Conservation (phyloP, 2,329 filamentous ascomycete species). For the Cladorrhinum sp. region DNA sequence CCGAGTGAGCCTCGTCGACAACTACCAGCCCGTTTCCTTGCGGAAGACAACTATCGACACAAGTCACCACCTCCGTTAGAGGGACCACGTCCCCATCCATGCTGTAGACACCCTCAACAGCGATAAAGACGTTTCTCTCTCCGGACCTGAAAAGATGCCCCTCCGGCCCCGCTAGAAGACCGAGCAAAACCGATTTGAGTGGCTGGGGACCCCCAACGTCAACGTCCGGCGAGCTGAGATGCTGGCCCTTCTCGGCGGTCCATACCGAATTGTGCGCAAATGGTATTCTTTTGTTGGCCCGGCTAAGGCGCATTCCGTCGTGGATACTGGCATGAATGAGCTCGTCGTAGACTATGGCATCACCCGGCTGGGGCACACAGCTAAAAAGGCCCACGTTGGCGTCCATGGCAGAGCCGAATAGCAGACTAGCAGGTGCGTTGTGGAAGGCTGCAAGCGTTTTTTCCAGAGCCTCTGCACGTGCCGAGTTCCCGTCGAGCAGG, state of each 20-base stretch:
- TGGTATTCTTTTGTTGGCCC: constrained; percentile 45
- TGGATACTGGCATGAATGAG: constrained; percentile 75
- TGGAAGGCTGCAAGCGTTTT: constrained; percentile 47
- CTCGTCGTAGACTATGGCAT: constrained; percentile 69
- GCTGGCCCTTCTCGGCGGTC: not conserved
- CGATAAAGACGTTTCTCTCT: constrained; percentile 59
- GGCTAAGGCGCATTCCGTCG: constrained; percentile 68
- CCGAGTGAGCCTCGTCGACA: constrained; percentile 68
- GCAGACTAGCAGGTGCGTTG: constrained; percentile 41
- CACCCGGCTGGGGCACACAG: constrained; percentile 57
- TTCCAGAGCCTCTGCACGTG: constrained; percentile 45
- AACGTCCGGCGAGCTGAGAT: not conserved
- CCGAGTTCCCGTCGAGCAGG: constrained; percentile 51
- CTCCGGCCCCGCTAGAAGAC: constrained; percentile 35
- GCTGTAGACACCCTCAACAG: constrained; percentile 70
- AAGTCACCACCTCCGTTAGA: constrained; percentile 56
- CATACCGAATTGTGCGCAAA: constrained; percentile 58
- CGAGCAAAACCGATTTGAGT: constrained; percentile 31
- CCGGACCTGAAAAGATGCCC: constrained; percentile 37
- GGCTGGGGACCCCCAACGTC: constrained; percentile 6
- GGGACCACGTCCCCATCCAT: constrained; percentile 79
- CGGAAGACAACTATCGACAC: constrained; percentile 56
- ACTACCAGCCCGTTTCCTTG: constrained; percentile 59
- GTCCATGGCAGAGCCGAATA: constrained; percentile 62
- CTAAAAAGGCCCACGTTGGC: constrained; percentile 64